Evolutionary conservation across 805 yeast species (phyloP).

Genomic region (Suhomyces vadensis): DNA sequence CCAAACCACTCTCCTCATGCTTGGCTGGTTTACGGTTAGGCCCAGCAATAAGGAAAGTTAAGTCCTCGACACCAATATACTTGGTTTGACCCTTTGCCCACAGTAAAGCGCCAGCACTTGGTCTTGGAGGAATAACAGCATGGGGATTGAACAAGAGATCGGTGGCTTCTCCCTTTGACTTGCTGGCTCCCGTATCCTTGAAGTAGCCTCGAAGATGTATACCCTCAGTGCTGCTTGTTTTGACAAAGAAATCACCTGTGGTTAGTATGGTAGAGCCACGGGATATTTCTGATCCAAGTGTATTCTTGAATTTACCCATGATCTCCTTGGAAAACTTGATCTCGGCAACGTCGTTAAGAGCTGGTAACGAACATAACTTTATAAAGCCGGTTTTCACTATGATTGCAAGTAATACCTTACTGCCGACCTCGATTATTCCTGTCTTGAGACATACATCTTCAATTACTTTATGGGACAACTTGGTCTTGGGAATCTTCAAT

Average conservation of each 20-base stretch:
- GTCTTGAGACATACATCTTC: slow-evolving; percentile 45
- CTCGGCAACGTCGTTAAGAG: slow-evolving; percentile 57
- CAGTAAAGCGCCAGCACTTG: slow-evolving; percentile 73
- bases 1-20: slow-evolving; percentile 59
- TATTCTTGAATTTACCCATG: slow-evolving; percentile 21
- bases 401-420: slow-evolving; percentile 43
- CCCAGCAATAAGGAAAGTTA: slow-evolving; percentile 72
- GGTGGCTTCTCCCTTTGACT: slow-evolving; percentile 19
- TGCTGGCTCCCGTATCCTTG: slow-evolving; percentile 16
- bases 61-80: slow-evolving; percentile 58
- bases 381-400: slow-evolving; percentile 49
- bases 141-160: slow-evolving; percentile 73
- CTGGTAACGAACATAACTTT: slow-evolving; percentile 56
- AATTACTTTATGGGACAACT: slow-evolving; percentile 62
- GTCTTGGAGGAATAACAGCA: slow-evolving; percentile 72
- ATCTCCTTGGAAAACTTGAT: slow-evolving; percentile 38
- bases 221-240: slow-evolving; percentile 53
- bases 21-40: slow-evolving; percentile 64
- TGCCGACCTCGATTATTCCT: slow-evolving; percentile 55
- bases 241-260: slow-evolving; percentile 58
- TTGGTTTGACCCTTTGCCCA: slow-evolving; percentile 80
- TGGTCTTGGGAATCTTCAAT: slow-evolving; percentile 58
- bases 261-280: slow-evolving; percentile 36
- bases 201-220: slow-evolving; percentile 25
- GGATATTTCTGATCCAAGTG: slow-evolving; percentile 23